phyloP scores from a whole-genome alignment of 441 rosid genomes.

The Sinapis alba region DNA sequence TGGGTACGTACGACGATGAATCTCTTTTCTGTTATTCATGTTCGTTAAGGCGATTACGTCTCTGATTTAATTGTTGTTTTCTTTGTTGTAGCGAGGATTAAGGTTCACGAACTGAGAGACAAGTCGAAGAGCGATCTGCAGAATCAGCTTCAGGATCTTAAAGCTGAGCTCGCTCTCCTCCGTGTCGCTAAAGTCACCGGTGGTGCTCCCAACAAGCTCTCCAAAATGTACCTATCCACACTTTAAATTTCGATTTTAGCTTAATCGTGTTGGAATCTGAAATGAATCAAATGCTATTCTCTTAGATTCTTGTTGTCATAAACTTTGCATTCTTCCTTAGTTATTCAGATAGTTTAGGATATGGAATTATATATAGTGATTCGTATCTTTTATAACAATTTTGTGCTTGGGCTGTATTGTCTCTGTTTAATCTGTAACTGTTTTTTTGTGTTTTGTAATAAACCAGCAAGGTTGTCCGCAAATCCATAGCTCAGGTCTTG shows the following conservation, averaged over 20 bases:
- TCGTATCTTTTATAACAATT: neutral
- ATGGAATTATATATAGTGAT: neutral
- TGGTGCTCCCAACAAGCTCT: conserved; percentile 95
- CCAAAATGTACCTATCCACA: conserved; percentile 65
- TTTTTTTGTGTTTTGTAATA: conserved; percentile 1
- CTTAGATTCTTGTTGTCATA: neutral
- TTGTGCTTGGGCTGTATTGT: neutral
- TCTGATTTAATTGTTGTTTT: neutral
- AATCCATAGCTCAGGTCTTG: conserved; percentile 91
- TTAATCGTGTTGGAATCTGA: neutral
- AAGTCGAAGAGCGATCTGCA: conserved; percentile 77
- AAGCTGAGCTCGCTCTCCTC: conserved; percentile 92
- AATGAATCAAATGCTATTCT: neutral
- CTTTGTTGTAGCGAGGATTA: neutral
- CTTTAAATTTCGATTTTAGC: neutral
- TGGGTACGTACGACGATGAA: neutral
- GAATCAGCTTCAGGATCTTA: conserved; percentile 74
- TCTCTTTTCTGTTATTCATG: neutral
- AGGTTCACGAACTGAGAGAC: conserved; percentile 68
- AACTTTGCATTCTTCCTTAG: neutral
- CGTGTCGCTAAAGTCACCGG: conserved; percentile 98
- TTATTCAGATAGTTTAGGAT: neutral
- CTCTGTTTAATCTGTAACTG: neutral
- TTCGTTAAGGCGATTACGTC: neutral
- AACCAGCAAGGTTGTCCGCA: conserved; percentile 75